Conservation (phyloP, 768 basidiomycete genomes). For the Lepiota venenata region DNA sequence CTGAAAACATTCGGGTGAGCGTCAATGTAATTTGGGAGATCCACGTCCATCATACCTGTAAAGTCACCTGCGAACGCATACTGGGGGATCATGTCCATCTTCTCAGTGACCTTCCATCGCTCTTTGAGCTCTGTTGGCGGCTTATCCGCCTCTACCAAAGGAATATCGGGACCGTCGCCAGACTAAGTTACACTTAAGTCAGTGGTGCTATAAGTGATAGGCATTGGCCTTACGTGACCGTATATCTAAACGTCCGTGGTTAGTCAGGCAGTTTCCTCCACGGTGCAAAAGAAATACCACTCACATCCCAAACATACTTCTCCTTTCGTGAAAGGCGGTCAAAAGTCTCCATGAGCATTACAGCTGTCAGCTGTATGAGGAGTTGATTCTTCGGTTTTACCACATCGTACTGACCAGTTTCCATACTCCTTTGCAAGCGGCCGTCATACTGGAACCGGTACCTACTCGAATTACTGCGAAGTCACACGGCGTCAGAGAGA, state of each 20-base stretch:
- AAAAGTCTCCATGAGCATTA: constrained; percentile 74
- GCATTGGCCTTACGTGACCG: constrained; percentile 49
- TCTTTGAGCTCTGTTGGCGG: constrained; percentile 52
- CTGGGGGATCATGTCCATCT: constrained; percentile 66
- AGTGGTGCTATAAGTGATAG: not conserved
- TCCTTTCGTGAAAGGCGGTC: constrained; percentile 59
- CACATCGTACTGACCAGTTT: constrained; percentile 44
- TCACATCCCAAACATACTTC: constrained; percentile 76
- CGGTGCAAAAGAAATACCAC: constrained; percentile 22
- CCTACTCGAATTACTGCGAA: constrained; percentile 26
- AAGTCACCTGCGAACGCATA: constrained; percentile 69
- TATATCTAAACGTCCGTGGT: constrained; percentile 40
- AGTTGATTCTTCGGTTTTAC: not conserved
- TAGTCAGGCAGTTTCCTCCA: not conserved
- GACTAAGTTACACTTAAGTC: constrained; percentile 34
- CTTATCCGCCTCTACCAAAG: constrained; percentile 45
- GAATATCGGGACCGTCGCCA: constrained; percentile 58
- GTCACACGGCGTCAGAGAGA: constrained; percentile 7
- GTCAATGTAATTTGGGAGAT: not conserved
- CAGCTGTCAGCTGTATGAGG: constrained; percentile 33
- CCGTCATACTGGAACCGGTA: constrained; percentile 76
- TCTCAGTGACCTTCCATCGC: constrained; percentile 65
- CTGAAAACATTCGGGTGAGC: constrained; percentile 25
- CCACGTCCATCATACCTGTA: constrained; percentile 38
- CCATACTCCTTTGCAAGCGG: constrained; percentile 57